Evolutionary conservation across 495 filamentous ascomycete genomes (phyloP).

Genomic region (Diplogelasinospora grovesii): DNA sequence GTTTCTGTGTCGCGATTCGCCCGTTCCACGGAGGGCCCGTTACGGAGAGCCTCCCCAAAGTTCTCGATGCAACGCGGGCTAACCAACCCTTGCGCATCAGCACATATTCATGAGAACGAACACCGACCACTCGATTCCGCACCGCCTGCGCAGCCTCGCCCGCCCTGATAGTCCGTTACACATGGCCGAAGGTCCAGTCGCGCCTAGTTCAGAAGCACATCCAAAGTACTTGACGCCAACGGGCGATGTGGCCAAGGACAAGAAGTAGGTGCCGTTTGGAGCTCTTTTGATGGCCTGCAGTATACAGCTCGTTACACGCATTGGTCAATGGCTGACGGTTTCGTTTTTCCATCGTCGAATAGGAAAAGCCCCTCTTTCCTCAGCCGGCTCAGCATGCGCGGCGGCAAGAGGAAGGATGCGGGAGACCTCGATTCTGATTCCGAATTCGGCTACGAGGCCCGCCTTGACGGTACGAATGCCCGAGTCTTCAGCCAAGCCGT

Average conservation of each 20-base stretch:
- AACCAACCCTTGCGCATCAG: constrained; percentile 16
- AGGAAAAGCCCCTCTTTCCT: constrained; percentile 89
- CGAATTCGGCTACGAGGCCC: constrained; percentile 56
- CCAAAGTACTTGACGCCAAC: constrained; percentile 19
- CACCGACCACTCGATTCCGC: constrained; percentile 61
- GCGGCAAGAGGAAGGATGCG: constrained; percentile 62
- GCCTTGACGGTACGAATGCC: constrained; percentile 74
- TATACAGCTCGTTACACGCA: background rate
- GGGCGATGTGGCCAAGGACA: constrained; percentile 49
- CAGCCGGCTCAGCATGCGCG: constrained; percentile 68
- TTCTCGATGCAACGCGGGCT: too few relatives aligned
- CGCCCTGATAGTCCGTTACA: constrained; percentile 45
- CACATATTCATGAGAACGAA: constrained; percentile 80
- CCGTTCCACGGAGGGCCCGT: too few relatives aligned
- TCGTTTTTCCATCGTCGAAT: constrained; percentile 1
- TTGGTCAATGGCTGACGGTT: constrained; percentile 5
- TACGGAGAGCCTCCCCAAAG: too few relatives aligned
- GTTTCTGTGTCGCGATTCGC: too few relatives aligned
- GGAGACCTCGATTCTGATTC: constrained; percentile 62
- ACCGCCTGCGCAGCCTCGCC: constrained; percentile 56
- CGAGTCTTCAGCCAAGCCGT: constrained; percentile 52
- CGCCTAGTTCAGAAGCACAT: constrained; percentile 29
- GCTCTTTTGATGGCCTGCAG: too few relatives aligned
- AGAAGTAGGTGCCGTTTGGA: constrained; percentile 50
- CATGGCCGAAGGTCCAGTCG: constrained; percentile 32